Percentiles rank a stretch among this genome's conserved stretches.
Conservation (phyloP, 2,329 filamentous ascomycete species). For the Colletotrichum godetiae region DNA sequence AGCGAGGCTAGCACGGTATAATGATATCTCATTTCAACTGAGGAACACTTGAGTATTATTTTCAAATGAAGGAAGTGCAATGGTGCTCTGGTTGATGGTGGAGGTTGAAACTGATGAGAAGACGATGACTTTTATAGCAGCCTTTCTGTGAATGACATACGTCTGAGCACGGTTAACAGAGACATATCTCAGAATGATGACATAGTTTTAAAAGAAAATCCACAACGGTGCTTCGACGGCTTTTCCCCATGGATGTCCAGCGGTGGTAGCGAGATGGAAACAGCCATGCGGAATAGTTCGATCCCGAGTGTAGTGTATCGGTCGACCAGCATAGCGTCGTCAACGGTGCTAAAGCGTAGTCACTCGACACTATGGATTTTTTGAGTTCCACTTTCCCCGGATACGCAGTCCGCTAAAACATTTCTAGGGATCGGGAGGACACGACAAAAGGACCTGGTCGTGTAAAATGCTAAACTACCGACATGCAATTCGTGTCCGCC, state of each 20-base stretch:
- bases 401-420: neutral
- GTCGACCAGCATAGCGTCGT: neutral
- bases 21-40: slow-evolving; percentile 13
- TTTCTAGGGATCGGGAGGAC: neutral
- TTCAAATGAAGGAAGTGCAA: too few species aligned
- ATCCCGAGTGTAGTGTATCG: neutral
- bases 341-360: neutral
- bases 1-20: neutral
- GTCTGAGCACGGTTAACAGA: neutral
- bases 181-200: neutral
- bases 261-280: neutral
- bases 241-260: neutral
- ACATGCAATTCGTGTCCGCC: neutral
- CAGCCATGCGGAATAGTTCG: neutral
- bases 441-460: neutral
- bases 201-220: neutral
- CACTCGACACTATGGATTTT: too few species aligned
- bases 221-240: neutral
- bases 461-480: neutral
- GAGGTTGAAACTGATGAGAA: neutral
- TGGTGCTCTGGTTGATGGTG: neutral
- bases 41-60: too few species aligned
- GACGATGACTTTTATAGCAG: neutral
- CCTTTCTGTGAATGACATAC: neutral
- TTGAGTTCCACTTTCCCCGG: neutral